Evolutionary conservation across 306 rosid genomes (phyloP).

Genomic region (Gastrolobium villosum): DNA sequence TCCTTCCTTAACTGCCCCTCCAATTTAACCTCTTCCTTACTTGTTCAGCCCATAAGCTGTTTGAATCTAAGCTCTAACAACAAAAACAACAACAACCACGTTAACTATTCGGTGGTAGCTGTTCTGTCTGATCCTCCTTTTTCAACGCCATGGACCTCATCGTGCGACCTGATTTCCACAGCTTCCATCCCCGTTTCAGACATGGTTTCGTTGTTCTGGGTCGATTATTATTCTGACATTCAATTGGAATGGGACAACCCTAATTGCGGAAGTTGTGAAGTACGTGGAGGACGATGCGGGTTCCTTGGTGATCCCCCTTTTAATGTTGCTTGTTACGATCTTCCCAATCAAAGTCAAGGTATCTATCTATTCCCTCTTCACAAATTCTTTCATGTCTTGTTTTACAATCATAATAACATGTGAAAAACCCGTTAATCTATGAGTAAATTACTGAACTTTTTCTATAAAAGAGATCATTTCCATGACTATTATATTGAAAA

Average conservation of each 20-base stretch:
- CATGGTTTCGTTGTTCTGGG: slow-evolving; percentile 28
- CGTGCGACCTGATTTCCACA: slow-evolving; percentile 27
- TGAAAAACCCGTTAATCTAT: no score
- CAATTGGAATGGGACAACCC: slow-evolving; percentile 48
- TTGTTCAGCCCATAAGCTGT: slow-evolving; percentile 10
- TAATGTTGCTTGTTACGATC: slow-evolving; percentile 38
- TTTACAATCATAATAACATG: no score
- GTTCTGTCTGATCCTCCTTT: background rate
- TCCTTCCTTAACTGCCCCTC: slow-evolving; percentile 43
- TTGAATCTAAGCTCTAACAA: background rate
- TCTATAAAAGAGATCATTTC: no score
- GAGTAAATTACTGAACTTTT: no score
- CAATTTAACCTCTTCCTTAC: background rate
- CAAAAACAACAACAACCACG: background rate
- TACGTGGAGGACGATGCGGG: slow-evolving; percentile 47
- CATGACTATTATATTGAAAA: no score
- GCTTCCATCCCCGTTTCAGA: slow-evolving; percentile 26
- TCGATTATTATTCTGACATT: background rate
- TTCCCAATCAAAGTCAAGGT: slow-evolving; percentile 18
- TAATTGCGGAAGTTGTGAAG: slow-evolving; percentile 38
- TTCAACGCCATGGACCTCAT: background rate
- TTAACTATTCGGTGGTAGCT: slow-evolving; percentile 32
- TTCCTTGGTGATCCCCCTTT: background rate
- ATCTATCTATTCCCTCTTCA: background rate
- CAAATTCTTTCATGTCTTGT: no score